Percentiles rank a stretch among this genome's conserved stretches.
Evolutionary conservation across 352 stramenopile genomes (phyloP).

Genomic region (Blastocystis sp.): DNA sequence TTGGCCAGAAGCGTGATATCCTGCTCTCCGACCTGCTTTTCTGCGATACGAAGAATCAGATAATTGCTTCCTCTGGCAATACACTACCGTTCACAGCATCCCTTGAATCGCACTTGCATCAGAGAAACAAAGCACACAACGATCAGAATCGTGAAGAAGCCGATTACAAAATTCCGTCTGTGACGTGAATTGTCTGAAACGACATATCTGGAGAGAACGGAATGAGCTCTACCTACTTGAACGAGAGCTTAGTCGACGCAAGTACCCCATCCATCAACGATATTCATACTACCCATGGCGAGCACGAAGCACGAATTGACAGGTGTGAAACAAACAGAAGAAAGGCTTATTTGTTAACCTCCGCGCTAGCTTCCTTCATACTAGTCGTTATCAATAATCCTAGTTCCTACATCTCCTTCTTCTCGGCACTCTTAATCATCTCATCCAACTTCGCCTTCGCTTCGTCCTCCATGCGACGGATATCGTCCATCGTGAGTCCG

Average conservation of each 20-base stretch:
- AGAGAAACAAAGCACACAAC: constrained; percentile 68
- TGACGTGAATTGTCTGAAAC: constrained; percentile 19
- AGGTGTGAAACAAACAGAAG: constrained; percentile 60
- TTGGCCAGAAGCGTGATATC: constrained; percentile 38
- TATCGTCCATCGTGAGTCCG: constrained; percentile 68
- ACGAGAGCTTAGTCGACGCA: constrained; percentile 4
- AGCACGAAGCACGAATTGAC: constrained; percentile 34
- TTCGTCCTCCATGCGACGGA: constrained; percentile 72
- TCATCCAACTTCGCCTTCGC: constrained; percentile 53
- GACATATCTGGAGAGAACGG: constrained; percentile 34
- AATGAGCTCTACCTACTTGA: neutral
- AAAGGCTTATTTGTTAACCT: constrained; percentile 6
- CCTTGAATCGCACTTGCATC: constrained; percentile 33
- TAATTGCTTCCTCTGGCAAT: constrained; percentile 65
- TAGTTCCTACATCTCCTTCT: constrained; percentile 19
- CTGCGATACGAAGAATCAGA: constrained; percentile 65
- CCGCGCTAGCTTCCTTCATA: constrained; percentile 23
- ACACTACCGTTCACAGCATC: neutral
- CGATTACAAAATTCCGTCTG: constrained; percentile 60
- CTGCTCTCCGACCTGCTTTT: constrained; percentile 70
- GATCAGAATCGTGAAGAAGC: constrained; percentile 55
- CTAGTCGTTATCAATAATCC: neutral
- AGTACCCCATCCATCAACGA: constrained; percentile 6
- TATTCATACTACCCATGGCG: neutral
- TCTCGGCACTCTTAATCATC: constrained; percentile 41